Evolutionary conservation across 2,329 filamentous ascomycete species (phyloP), one percentile per base, ranked within the genome.

Genomic region (Penicillium hordei): DNA sequence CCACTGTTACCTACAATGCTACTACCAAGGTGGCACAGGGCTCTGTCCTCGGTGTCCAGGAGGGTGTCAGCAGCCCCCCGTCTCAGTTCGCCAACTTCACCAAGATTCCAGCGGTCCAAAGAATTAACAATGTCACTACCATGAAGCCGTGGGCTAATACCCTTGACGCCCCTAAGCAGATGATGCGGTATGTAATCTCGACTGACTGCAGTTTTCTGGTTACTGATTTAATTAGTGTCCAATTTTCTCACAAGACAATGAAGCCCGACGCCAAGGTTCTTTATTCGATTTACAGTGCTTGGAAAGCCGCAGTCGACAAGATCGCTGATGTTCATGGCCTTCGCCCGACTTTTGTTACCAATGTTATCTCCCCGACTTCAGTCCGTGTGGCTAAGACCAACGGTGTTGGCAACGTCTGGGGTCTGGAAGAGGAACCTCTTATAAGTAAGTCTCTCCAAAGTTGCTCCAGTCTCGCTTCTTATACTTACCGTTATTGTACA

Each of bases 361-460:
- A 78, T 50, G 48, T 66, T 1, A 49, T 68, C 4, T 64, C 72
- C 1, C 55, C 65, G 12, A 65, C 65, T 23, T 68, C 73, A 1
- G 57, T 62, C 1, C 64, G 65, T 0, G 68, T 76, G 0, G 73
- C 66, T 5, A 64, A 69, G 33, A 72, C 59, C 21, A 78, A 77
- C 31, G 71, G 73, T 0, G 54, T 77, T 39, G 76, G 76, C 1
- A 78, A 78, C 51, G 65, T 72, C 0, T 78, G 75, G 71, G 74
- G 72, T 19, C 63, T 76, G 1, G 66, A 66, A n/a, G 55, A 65
- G 3, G 57, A 75, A 52, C 64, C 71, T 19, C 55, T 59, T 4
- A 73, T 76, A 8, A 61, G 73, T 76, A 64, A 57, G 72, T 62
- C 25, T 2, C 27, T 8, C 15, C 40, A 17, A 19, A 27, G 17